Conservation (phyloP, 2,329 filamentous ascomycete genomes). For the Gnomoniopsis smithogilvyi region DNA sequence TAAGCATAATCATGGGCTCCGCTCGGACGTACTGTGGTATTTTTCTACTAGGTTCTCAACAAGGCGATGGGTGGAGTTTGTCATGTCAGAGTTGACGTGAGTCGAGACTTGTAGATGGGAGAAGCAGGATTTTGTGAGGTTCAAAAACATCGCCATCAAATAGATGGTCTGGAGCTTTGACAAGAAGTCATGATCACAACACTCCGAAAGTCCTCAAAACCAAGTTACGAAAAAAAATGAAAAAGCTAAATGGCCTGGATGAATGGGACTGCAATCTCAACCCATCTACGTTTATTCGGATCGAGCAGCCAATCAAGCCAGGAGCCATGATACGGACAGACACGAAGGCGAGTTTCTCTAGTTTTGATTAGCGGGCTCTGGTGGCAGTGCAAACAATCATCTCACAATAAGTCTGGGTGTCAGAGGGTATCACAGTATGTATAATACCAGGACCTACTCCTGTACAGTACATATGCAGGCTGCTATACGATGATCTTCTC, state of each 20-base stretch:
- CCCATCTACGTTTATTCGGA: not conserved
- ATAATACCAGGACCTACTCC: too few species aligned
- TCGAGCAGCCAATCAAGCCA: not conserved
- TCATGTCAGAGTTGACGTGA: not conserved
- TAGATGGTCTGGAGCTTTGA: too few species aligned
- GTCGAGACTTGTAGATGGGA: not conserved
- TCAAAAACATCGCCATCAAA: not conserved
- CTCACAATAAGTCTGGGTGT: not conserved
- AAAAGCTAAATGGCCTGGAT: not conserved
- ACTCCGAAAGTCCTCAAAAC: too few species aligned
- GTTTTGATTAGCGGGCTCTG: not conserved
- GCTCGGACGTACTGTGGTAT: too few species aligned
- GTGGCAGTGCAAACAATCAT: slow-evolving; percentile 8
- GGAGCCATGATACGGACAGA: not conserved
- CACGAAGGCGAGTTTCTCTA: slow-evolving; percentile 6
- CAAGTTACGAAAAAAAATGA: not conserved
- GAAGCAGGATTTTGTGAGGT: slow-evolving; percentile 5
- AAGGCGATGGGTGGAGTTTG: not conserved
- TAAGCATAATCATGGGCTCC: not conserved
- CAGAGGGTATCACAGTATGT: not conserved
- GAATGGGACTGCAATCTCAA: not conserved
- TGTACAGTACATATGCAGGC: not conserved
- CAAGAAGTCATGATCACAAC: too few species aligned
- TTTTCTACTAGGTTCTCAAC: not conserved
- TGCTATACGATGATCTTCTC: too few species aligned